phyloP scores from a whole-genome alignment of 2,329 filamentous ascomycete genomes.

The Colletotrichum lindemuthianum region DNA sequence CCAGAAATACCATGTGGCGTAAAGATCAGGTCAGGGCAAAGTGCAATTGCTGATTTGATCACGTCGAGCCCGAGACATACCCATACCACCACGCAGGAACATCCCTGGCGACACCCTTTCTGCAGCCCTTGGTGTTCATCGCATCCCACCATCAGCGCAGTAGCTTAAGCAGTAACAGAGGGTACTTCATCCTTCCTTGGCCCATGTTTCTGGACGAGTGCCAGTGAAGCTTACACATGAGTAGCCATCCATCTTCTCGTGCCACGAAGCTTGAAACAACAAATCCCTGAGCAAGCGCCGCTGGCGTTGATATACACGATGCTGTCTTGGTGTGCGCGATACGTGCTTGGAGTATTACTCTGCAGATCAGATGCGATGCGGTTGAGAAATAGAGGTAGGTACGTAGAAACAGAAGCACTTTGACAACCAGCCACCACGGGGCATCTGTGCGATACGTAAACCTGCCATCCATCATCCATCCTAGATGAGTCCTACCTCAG shows the following conservation, averaged over 20 bases:
- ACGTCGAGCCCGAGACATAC: slow-evolving; percentile 16
- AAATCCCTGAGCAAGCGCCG: slow-evolving; percentile 19
- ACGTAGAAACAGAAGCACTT: slow-evolving; percentile 6
- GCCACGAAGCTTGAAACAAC: slow-evolving; percentile 14
- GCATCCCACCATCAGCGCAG: slow-evolving; percentile 8
- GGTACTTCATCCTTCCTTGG: slow-evolving; percentile 22
- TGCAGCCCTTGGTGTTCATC: slow-evolving; percentile 31
- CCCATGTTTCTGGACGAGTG: slow-evolving; percentile 2
- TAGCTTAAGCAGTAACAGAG: slow-evolving; percentile 15
- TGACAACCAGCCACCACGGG: slow-evolving; percentile 13
- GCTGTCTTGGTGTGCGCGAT: no score
- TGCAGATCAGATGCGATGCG: no score
- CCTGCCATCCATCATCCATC: no score
- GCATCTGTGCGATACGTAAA: slow-evolving; percentile 17
- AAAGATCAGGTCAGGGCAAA: slow-evolving; percentile 19
- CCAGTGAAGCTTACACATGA: slow-evolving; percentile 12
- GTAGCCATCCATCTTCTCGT: slow-evolving; percentile 1
- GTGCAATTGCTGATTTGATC: slow-evolving; percentile 12
- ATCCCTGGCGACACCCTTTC: slow-evolving; percentile 29
- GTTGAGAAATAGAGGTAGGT: no score
- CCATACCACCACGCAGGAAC: slow-evolving; percentile 24
- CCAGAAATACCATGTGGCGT: neutral
- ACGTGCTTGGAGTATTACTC: no score
- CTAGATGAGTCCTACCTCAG: no score
- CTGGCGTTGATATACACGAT: no score